Evolutionary conservation across 331 rosid species (phyloP).

Genomic region (Dryas integrifolia): DNA sequence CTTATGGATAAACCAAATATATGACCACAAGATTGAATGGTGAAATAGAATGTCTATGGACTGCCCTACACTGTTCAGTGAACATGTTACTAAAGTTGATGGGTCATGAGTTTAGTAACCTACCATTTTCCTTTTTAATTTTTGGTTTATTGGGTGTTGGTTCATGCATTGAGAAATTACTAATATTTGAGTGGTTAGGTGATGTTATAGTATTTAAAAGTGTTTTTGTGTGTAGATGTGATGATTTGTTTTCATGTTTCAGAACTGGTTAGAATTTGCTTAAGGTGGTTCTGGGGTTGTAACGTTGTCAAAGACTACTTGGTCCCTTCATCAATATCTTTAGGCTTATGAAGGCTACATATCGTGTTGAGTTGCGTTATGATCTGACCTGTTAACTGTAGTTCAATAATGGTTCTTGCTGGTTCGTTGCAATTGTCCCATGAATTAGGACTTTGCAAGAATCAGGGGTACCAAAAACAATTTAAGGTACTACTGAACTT

Average conservation of each 20-base stretch:
- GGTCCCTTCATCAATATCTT: slow-evolving; percentile 19
- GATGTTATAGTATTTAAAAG: background rate
- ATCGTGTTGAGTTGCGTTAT: slow-evolving; percentile 3
- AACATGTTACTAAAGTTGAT: background rate
- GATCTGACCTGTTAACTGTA: slow-evolving; percentile 30
- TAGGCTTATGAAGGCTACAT: slow-evolving; percentile 26
- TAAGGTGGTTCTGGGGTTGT: slow-evolving; percentile 33
- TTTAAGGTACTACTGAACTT: slow-evolving; percentile 40
- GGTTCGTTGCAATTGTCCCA: slow-evolving; percentile 79
- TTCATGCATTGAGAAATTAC: background rate
- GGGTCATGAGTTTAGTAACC: background rate
- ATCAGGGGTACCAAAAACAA: slow-evolving; percentile 44
- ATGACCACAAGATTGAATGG: background rate
- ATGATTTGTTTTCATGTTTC: slow-evolving; percentile 18
- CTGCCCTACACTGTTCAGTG: background rate
- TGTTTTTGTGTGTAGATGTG: slow-evolving; percentile 9
- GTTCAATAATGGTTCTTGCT: slow-evolving; percentile 62
- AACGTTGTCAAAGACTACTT: slow-evolving; percentile 26
- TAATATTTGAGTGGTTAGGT: background rate
- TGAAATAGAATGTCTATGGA: background rate
- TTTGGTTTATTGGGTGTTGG: background rate
- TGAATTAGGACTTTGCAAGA: slow-evolving; percentile 67
- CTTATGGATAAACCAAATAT: background rate
- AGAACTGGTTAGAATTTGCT: slow-evolving; percentile 19
- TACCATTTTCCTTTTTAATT: background rate